Percentiles rank a stretch among this genome's conserved stretches.
Evolutionary conservation across 345 rosid genomes (phyloP).

Genomic region (Acer yangbiense): DNA sequence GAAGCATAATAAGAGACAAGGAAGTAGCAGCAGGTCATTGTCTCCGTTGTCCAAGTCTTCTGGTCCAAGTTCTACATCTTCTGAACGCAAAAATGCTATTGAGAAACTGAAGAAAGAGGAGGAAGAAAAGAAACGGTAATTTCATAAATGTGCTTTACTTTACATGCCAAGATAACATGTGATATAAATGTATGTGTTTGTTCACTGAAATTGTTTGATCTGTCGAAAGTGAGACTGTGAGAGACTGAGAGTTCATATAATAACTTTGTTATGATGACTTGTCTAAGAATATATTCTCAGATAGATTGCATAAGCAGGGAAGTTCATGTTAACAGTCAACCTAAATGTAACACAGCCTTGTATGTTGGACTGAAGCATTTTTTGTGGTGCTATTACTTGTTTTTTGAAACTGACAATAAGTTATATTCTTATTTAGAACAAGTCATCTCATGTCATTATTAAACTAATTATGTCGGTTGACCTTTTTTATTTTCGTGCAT

Average conservation of each 20-base stretch:
- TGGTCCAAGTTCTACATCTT: conserved; percentile 29
- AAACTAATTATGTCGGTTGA: neutral
- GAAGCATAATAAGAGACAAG: conserved; percentile 41
- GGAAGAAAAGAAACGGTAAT: conserved; percentile 60
- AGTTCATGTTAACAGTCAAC: neutral
- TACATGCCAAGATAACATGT: neutral
- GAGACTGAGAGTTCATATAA: neutral
- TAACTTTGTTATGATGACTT: neutral
- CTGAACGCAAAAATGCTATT: conserved; percentile 37
- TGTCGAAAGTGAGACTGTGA: neutral
- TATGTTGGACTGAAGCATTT: neutral
- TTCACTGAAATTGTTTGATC: neutral
- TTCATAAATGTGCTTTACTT: neutral
- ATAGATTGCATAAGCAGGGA: neutral
- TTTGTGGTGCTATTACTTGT: neutral
- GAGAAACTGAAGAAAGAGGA: conserved; percentile 52
- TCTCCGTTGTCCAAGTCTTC: conserved; percentile 50
- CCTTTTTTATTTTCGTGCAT: neutral
- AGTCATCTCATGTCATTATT: neutral
- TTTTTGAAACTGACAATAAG: neutral
- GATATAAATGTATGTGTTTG: neutral
- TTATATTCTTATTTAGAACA: neutral
- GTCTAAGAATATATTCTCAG: neutral
- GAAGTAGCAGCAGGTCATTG: conserved; percentile 42
- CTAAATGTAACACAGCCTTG: neutral